A percentile compares a stretch with the other conserved stretches of the same genome.
Evolutionary conservation across 2,329 filamentous ascomycete genomes (phyloP).

Genomic region (Fusarium piperis): DNA sequence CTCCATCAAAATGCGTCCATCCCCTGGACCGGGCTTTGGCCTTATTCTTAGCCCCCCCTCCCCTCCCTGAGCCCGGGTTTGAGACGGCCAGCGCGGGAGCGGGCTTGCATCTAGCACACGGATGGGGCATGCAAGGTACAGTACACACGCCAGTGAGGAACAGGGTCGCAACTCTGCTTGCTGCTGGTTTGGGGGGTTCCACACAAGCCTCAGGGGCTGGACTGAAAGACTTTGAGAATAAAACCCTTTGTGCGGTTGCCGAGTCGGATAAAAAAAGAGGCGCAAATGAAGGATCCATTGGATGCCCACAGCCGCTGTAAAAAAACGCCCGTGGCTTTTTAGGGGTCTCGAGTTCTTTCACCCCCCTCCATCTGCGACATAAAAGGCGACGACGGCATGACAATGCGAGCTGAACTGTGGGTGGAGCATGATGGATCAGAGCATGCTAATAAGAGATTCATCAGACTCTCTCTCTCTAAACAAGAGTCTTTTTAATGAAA

Average conservation of each 20-base stretch:
- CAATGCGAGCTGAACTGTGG: constrained; percentile 3
- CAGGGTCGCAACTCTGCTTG: background rate
- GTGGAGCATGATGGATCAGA: background rate
- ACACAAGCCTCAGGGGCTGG: constrained; percentile 24
- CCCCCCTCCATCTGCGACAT: background rate
- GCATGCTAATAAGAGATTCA: background rate
- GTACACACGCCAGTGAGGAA: constrained; percentile 15
- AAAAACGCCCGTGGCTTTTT: constrained; percentile 13
- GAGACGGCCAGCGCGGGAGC: constrained; percentile 27
- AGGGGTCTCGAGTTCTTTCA: too few relatives aligned
- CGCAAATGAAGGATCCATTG: constrained; percentile 1
- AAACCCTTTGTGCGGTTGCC: constrained; percentile 1
- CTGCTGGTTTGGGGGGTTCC: constrained; percentile 20
- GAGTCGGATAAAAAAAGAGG: background rate
- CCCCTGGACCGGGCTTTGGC: constrained; percentile 3
- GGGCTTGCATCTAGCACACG: constrained; percentile 28
- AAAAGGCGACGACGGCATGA: background rate
- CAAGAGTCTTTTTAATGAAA: constrained; percentile 15
- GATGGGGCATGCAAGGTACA: constrained; percentile 27
- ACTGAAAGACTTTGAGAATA: background rate
- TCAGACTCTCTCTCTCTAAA: background rate
- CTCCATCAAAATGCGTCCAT: background rate
- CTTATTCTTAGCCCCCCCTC: background rate
- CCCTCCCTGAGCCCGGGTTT: constrained; percentile 16
- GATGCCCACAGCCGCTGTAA: background rate